phyloP scores from a whole-genome alignment of 495 filamentous ascomycete genomes.

The Tuber microsphaerosporum region DNA sequence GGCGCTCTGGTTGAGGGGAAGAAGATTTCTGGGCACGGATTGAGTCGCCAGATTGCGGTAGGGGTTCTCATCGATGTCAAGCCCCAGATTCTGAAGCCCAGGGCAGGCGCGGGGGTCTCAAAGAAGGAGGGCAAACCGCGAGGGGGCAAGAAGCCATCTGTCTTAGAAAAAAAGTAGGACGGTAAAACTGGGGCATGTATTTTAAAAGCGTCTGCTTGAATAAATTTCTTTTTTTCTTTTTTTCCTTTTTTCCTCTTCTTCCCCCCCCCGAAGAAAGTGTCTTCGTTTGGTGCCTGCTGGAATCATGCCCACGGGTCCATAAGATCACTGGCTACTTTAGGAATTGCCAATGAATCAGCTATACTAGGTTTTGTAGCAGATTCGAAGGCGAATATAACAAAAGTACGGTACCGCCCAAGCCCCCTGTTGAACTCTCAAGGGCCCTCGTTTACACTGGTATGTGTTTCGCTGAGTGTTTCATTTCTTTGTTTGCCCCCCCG shows the following conservation, averaged over 20 bases:
- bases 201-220: neutral
- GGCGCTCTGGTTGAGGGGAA: neutral
- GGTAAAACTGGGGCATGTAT: neutral
- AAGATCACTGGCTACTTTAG: neutral
- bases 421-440: neutral
- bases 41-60: neutral
- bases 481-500: too few species aligned
- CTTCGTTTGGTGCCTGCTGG: too few species aligned
- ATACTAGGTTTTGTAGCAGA: neutral
- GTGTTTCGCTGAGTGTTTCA: neutral
- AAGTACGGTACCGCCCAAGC: neutral
- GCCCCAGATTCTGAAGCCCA: neutral
- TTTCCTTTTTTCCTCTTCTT: neutral
- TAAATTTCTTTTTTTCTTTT: neutral
- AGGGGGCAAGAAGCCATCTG: neutral
- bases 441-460: neutral
- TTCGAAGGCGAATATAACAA: neutral
- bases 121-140: neutral
- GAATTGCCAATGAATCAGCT: neutral
- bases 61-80: neutral
- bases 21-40: too few species aligned
- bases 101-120: neutral
- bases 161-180: neutral
- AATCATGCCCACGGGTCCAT: too few species aligned
- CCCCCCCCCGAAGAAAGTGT: too few species aligned